Base-by-base conservation (phyloP, 306 rosid genomes). In the Inga oerstediana region DNA sequence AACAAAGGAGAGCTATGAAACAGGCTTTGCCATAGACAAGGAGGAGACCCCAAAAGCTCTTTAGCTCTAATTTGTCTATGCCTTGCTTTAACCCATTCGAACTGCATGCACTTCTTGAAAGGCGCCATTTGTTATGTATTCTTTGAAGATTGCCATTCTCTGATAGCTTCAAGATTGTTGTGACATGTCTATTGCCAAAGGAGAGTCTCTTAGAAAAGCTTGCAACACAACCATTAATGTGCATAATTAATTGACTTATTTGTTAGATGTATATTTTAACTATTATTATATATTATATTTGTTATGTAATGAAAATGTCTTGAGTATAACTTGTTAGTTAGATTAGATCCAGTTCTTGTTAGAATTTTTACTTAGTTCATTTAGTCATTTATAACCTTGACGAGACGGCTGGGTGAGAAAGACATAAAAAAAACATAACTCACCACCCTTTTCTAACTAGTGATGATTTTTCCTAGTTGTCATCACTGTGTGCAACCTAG, bases 111-210 rank as follows among this genome's bases (percentile, higher is more conserved):
- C 88, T 93, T 82, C 88, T 81, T 69, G 48, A 58, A 14, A 93
- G n/a, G n/a, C n/a, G 90, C 98, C 97, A 93, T 78, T 93, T 93
- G 84, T 93, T 97, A 65, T 89, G 97, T 78, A 92, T 92, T 84
- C 93, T 90, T 58, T 93, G 91, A 4, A 93, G 89, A 52, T 90
- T 94, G 22, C 98, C 97, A 37, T 65, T 88, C 58, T 93, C 98
- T 3, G 93, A 90, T 37, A 93, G 89, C 81, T 66, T 88, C 74
- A 93, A 78, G 30, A 90, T 61, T 22, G 97, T 94, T 2, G 90
- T n/a, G 97, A 92, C 91, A 92, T 24, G 85, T 94, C 98, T 35
- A 91, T 83, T 61, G 98, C 93, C 74, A 94, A 74, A 10, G 97
- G 97, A 20, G 98, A 92, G 82, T 94, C 92, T 68, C 91, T 85